phyloP scores from a whole-genome alignment of 805 yeast genomes.

The Jamesozyma jinghongensis region DNA sequence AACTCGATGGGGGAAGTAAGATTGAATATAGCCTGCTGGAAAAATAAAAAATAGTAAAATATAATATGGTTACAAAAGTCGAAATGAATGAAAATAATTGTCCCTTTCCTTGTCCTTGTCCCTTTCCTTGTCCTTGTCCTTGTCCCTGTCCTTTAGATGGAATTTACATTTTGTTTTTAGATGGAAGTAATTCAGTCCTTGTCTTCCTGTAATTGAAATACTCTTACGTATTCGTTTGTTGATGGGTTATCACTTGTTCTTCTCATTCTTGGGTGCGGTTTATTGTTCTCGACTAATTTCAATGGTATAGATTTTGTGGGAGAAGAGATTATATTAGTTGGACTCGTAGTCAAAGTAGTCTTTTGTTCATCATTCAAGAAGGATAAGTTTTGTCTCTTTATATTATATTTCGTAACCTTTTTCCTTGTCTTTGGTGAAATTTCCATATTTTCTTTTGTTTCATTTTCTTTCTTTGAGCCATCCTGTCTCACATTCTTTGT shows the following conservation, averaged over 20 bases:
- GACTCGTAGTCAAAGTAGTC: not conserved
- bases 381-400: slow-evolving; percentile 1
- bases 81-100: too few relatives aligned
- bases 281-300: slow-evolving; percentile 21
- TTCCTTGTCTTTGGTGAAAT: slow-evolving; percentile 1
- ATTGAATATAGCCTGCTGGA: too few relatives aligned
- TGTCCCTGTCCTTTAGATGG: too few relatives aligned
- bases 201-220: slow-evolving; percentile 21
- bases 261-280: slow-evolving; percentile 28
- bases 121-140: too few relatives aligned
- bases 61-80: too few relatives aligned
- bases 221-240: slow-evolving; percentile 24
- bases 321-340: not conserved
- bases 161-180: too few relatives aligned
- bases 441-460: not conserved
- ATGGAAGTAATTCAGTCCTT: not conserved
- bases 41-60: too few relatives aligned
- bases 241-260: slow-evolving; percentile 24
- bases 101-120: too few relatives aligned
- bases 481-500: too few relatives aligned
- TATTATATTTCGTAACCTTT: slow-evolving; percentile 1
- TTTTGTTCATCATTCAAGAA: not conserved
- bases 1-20: too few relatives aligned
- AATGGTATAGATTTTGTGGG: slow-evolving; percentile 4
- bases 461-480: too few relatives aligned